phyloP scores from a whole-genome alignment of 805 yeast genomes.

The Schwanniomyces occidentalis region DNA sequence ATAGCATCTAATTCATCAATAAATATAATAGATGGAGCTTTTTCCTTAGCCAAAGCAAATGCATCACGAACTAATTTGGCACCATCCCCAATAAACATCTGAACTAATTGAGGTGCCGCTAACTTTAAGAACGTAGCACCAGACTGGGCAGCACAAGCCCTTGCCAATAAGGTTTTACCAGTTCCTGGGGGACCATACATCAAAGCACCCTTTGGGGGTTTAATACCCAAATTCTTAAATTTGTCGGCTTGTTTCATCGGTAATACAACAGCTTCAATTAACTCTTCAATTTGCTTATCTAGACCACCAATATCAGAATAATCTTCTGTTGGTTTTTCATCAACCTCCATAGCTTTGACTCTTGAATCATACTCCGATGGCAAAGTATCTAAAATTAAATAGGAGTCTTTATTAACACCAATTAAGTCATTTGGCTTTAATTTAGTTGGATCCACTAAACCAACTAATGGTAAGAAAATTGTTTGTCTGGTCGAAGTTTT shows the following conservation, averaged over 20 bases:
- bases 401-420: slow-evolving; percentile 97
- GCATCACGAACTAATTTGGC: slow-evolving; percentile 48
- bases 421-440: slow-evolving; percentile 96
- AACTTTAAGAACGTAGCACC: slow-evolving; percentile 47
- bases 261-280: slow-evolving; percentile 95
- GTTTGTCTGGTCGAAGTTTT: slow-evolving; percentile 98
- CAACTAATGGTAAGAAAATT: slow-evolving; percentile 92
- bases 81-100: slow-evolving; percentile 50
- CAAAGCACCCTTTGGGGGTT: slow-evolving; percentile 51
- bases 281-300: slow-evolving; percentile 96
- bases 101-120: slow-evolving; percentile 49
- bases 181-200: slow-evolving; percentile 54
- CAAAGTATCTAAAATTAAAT: slow-evolving; percentile 85
- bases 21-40: slow-evolving; percentile 47
- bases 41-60: slow-evolving; percentile 47
- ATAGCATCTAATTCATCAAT: slow-evolving; percentile 50
- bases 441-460: slow-evolving; percentile 87
- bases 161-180: slow-evolving; percentile 47
- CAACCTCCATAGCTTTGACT: slow-evolving; percentile 99
- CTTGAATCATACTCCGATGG: slow-evolving; percentile 98
- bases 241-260: slow-evolving; percentile 99
- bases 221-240: slow-evolving; percentile 90
- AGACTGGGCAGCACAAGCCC: slow-evolving; percentile 50
- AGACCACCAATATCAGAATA: slow-evolving; percentile 97
- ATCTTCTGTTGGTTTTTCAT: slow-evolving; percentile 96